These are phyloP conservation scores for Pseudozyma flocculosa DNA, from an alignment of 1,284 basidiomycete species.

Conservation along the genomic window DNA sequence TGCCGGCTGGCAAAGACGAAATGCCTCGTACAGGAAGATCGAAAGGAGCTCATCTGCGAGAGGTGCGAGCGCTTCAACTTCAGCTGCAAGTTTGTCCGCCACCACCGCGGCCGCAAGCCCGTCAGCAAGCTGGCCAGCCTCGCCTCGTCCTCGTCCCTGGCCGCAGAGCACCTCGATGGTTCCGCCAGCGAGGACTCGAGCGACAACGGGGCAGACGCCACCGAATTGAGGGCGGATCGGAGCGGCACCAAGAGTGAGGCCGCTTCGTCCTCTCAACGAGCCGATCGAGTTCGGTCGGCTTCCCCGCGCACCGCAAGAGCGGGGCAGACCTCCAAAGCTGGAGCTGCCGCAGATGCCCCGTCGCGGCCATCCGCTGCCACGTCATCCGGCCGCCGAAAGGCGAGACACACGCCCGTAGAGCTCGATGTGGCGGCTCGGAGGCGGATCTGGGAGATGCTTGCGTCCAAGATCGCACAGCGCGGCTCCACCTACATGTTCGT, in stretches of 20 bases:
- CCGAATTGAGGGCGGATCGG: too few relatives aligned
- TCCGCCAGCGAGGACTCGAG: conserved; percentile 5
- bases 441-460: conserved; percentile 36
- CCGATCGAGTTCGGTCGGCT: too few relatives aligned
- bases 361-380: too few relatives aligned
- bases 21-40: conserved; percentile 17
- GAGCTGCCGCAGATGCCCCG: too few relatives aligned
- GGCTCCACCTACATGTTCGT: conserved; percentile 36
- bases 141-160: conserved; percentile 15
- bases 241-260: too few relatives aligned
- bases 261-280: too few relatives aligned
- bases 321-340: too few relatives aligned
- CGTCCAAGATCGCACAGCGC: conserved; percentile 32
- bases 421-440: conserved; percentile 24
- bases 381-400: too few relatives aligned
- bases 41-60: conserved; percentile 22
- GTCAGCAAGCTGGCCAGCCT: conserved; percentile 28
- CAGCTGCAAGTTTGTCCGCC: conserved; percentile 29
- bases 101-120: conserved; percentile 29
- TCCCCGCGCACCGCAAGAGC: too few relatives aligned
- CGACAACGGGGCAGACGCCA: conserved; percentile 1
- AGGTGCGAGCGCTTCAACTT: conserved; percentile 31
- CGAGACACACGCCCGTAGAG: conserved; percentile 4
- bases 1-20: conserved; percentile 35
- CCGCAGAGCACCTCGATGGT: conserved; percentile 14